These are phyloP conservation scores for Cyclotella kingstonii DNA, from an alignment of 108 stramenopile species.

Conservation along the genomic window DNA sequence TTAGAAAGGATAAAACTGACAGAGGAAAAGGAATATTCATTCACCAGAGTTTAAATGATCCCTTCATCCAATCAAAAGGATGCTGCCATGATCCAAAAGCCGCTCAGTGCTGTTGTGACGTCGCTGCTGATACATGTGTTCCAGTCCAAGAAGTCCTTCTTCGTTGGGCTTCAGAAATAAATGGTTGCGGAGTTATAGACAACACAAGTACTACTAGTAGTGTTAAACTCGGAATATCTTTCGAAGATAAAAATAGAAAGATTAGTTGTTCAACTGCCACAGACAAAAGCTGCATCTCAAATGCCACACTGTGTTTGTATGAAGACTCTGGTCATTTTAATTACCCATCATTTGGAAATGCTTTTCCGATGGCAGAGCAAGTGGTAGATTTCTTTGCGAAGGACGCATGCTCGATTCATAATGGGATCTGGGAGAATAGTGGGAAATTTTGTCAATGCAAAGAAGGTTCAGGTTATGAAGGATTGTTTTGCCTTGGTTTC, in stretches of 20 bases:
- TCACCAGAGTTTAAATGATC: slow-evolving; percentile 52
- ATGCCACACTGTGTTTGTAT: slow-evolving; percentile 48
- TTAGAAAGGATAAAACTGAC: background rate
- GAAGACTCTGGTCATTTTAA: slow-evolving; percentile 49
- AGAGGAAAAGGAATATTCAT: slow-evolving; percentile 42
- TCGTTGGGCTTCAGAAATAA: slow-evolving; percentile 28
- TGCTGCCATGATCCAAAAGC: slow-evolving; percentile 50
- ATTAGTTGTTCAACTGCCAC: slow-evolving; percentile 20
- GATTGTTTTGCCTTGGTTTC: slow-evolving; percentile 16
- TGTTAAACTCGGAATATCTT: slow-evolving; percentile 8
- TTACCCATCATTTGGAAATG: slow-evolving; percentile 31
- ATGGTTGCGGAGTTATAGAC: slow-evolving; percentile 16
- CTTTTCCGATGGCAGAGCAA: slow-evolving; percentile 41
- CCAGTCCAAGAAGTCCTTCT: slow-evolving; percentile 19
- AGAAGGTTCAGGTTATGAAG: background rate
- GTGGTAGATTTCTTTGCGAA: slow-evolving; percentile 50
- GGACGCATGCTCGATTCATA: slow-evolving; percentile 34
- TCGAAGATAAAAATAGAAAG: background rate
- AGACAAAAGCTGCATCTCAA: slow-evolving; percentile 22
- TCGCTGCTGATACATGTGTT: slow-evolving; percentile 43
- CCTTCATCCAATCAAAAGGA: slow-evolving; percentile 43
- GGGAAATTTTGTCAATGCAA: slow-evolving; percentile 9
- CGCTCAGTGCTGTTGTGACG: slow-evolving; percentile 54
- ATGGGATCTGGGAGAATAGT: slow-evolving; percentile 21
- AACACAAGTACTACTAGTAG: background rate